These are phyloP conservation scores for Apiospora aurea DNA, from an alignment of 2,329 filamentous ascomycete genomes.

Conservation along the genomic window DNA sequence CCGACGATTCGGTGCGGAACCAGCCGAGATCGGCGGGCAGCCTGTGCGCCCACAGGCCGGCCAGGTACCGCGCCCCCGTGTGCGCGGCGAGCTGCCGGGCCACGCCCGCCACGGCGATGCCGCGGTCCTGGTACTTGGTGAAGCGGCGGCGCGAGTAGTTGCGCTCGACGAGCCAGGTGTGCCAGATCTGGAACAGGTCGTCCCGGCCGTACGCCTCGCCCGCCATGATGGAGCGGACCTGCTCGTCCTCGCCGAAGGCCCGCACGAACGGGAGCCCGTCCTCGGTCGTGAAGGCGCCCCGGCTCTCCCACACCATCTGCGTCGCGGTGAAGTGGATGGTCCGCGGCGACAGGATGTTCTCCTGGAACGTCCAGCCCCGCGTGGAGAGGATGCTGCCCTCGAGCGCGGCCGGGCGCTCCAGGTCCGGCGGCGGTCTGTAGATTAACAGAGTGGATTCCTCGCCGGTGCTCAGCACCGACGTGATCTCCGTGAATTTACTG, in stretches of 20 bases:
- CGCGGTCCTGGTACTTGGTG: not conserved
- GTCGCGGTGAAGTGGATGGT: slow-evolving; percentile 24
- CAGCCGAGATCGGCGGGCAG: not conserved
- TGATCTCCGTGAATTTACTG: not conserved
- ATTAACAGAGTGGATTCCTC: not conserved
- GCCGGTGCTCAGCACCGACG: not conserved
- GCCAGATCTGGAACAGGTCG: slow-evolving; percentile 4
- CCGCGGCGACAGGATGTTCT: slow-evolving; percentile 24
- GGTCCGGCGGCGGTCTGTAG: not conserved
- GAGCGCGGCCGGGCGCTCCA: not conserved
- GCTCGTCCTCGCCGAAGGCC: not conserved
- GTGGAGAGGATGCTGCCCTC: slow-evolving; percentile 19
- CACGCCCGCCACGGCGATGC: not conserved
- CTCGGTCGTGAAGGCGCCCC: slow-evolving; percentile 25
- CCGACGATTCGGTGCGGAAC: not conserved
- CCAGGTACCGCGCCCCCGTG: slow-evolving; percentile 9
- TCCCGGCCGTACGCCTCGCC: not conserved
- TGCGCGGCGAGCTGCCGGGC: not conserved
- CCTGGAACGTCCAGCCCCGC: slow-evolving; percentile 26
- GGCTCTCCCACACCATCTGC: slow-evolving; percentile 26
- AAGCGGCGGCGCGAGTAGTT: not conserved
- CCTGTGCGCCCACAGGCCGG: not conserved
- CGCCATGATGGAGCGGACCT: not conserved
- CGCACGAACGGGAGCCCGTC: not conserved
- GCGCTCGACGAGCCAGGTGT: not conserved